Evolutionary conservation across 2,329 filamentous ascomycete species (phyloP).

Genomic region (Alternaria gansuensis): DNA sequence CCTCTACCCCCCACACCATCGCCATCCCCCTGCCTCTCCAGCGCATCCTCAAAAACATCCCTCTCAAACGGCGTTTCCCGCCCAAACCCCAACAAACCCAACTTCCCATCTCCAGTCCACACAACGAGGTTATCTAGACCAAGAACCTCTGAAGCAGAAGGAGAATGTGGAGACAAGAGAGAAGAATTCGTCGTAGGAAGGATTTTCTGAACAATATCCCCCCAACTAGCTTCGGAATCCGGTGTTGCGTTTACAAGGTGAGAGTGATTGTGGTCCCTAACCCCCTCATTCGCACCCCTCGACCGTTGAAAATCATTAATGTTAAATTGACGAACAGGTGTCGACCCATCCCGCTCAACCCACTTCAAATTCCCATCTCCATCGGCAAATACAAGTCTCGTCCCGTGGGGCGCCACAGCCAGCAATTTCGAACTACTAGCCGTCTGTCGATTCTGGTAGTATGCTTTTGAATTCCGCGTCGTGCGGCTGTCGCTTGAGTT

Average conservation of each 20-base stretch:
- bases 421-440: constrained; percentile 82
- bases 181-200: constrained; percentile 63
- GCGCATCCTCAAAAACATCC: constrained; percentile 46
- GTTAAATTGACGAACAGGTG: constrained; percentile 64
- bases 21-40: constrained; percentile 51
- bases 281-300: too few relatives aligned
- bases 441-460: constrained; percentile 76
- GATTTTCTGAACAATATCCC: constrained; percentile 82
- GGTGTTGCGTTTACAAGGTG: constrained; percentile 9
- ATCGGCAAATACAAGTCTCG: constrained; percentile 82
- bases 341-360: constrained; percentile 82
- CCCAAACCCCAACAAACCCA: constrained; percentile 72
- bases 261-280: too few relatives aligned
- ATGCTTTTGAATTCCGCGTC: constrained; percentile 55
- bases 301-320: constrained; percentile 58
- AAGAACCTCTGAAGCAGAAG: constrained; percentile 22
- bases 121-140: constrained; percentile 74
- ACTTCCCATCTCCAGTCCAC: constrained; percentile 83
- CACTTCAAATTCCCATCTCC: constrained; percentile 86
- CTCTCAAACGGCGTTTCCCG: constrained; percentile 37
- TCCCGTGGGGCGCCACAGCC: constrained; percentile 82
- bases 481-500: constrained; percentile 43
- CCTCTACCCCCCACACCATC: background rate
- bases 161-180: constrained; percentile 3
- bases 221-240: constrained; percentile 9